Conservation (phyloP, 345 rosid species). For the Eucalyptus viminalis region DNA sequence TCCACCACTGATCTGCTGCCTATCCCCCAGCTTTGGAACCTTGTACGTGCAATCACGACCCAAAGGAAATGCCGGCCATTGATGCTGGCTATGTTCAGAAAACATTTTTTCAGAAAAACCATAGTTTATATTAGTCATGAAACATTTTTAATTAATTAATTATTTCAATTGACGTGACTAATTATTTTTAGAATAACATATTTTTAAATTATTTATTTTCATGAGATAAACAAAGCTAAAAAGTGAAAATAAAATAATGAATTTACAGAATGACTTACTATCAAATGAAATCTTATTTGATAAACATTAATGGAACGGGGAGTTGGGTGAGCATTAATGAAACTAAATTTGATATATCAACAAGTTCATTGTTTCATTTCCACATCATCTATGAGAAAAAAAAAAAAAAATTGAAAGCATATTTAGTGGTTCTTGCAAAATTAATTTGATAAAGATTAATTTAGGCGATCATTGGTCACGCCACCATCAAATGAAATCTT, state of each 20-base stretch:
- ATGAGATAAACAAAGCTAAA: fast-evolving
- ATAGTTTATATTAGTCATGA: background rate
- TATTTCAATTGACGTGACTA: background rate
- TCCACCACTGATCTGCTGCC: background rate
- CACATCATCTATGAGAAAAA: background rate
- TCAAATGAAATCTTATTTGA: background rate
- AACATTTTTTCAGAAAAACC: background rate
- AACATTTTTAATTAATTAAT: background rate
- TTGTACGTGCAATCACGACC: background rate
- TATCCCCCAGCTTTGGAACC: background rate
- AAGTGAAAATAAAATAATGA: background rate
- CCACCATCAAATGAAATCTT: fast-evolving
- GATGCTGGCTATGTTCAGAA: background rate
- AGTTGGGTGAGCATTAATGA: background rate
- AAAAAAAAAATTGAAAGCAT: background rate
- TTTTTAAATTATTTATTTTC: background rate
- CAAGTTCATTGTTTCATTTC: background rate
- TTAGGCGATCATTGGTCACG: fast-evolving
- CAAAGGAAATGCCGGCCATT: background rate
- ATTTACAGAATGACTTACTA: fast-evolving
- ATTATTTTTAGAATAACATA: background rate
- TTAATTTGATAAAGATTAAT: background rate
- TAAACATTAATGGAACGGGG: background rate
- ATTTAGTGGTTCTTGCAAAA: fast-evolving
- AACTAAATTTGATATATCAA: background rate